Conservation (phyloP, 148 eudicot genomes). For the Camellia japonica region DNA sequence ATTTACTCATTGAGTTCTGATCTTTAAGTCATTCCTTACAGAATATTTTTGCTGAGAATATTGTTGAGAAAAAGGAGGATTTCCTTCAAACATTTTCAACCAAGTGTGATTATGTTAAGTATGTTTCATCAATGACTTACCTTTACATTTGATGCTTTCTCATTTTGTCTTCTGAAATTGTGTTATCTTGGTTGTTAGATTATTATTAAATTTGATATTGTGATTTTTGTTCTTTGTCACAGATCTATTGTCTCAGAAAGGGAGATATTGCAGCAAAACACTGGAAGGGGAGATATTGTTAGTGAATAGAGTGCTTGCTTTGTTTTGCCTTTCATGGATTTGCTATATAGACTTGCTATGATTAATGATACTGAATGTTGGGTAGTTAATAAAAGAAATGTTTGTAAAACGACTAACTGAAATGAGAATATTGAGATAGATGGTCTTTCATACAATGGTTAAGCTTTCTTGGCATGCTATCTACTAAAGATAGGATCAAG, state of each 20-base stretch:
- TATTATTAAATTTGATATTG: background rate
- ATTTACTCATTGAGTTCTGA: slow-evolving; percentile 2
- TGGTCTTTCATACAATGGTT: no score
- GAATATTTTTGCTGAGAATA: slow-evolving; percentile 87
- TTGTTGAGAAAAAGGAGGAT: slow-evolving; percentile 74
- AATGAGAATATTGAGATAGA: no score
- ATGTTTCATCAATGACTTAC: slow-evolving; percentile 12
- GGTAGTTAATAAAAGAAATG: no score
- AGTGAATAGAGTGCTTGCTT: background rate
- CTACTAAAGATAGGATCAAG: no score
- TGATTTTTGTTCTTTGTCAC: slow-evolving; percentile 12
- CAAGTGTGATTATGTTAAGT: slow-evolving; percentile 62
- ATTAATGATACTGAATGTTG: no score
- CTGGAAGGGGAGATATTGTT: no score
- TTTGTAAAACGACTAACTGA: no score
- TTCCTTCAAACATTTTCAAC: slow-evolving; percentile 66
- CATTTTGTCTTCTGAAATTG: background rate
- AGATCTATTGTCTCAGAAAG: slow-evolving; percentile 62
- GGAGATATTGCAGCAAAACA: slow-evolving; percentile 39
- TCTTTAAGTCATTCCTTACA: slow-evolving; percentile 32
- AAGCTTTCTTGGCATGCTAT: no score
- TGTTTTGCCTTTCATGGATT: background rate
- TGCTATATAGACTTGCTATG: background rate
- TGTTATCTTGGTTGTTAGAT: background rate
- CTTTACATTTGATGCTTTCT: background rate